These are phyloP conservation scores for Terana coerulea DNA, from an alignment of 768 basidiomycete genomes.

Conservation along the genomic window DNA sequence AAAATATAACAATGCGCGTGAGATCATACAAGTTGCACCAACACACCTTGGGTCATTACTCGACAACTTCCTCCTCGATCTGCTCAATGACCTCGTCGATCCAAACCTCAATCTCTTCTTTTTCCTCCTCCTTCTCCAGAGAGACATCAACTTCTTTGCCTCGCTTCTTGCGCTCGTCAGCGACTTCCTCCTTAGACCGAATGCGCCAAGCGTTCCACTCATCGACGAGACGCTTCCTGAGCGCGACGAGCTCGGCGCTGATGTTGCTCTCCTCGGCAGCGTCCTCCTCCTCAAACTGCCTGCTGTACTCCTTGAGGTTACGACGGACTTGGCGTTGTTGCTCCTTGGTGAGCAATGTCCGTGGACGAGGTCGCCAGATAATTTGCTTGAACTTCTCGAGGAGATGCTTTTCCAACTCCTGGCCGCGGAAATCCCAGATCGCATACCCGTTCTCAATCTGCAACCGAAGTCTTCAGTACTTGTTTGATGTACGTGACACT, in stretches of 20 bases:
- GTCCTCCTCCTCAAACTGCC: slow-evolving; percentile 94
- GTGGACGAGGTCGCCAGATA: slow-evolving; percentile 96
- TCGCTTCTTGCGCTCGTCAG: slow-evolving; percentile 45
- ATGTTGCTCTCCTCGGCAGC: slow-evolving; percentile 93
- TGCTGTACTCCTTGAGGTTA: slow-evolving; percentile 89
- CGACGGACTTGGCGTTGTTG: slow-evolving; percentile 82
- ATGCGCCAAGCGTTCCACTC: slow-evolving; percentile 99
- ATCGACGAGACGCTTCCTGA: slow-evolving; percentile 86
- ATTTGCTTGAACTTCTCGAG: slow-evolving; percentile 98
- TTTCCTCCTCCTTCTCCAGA: slow-evolving; percentile 49
- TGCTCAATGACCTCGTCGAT: slow-evolving; percentile 92
- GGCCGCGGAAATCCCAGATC: slow-evolving; percentile 98
- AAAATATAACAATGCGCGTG: background rate
- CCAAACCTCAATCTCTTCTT: slow-evolving; percentile 93
- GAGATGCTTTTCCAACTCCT: slow-evolving; percentile 85
- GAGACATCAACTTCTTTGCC: slow-evolving; percentile 34
- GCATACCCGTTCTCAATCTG: slow-evolving; percentile 96
- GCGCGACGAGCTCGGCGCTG: slow-evolving; percentile 88
- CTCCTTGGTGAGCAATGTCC: slow-evolving; percentile 80
- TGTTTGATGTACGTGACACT: too few relatives aligned
- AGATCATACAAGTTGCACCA: too few relatives aligned
- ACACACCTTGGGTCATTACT: slow-evolving; percentile 29
- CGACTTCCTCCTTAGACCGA: slow-evolving; percentile 62
- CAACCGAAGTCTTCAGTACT: background rate
- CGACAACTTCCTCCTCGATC: slow-evolving; percentile 75